Percentiles rank a stretch among this genome's conserved stretches.
phyloP scores from a whole-genome alignment of 345 rosid genomes.

The Cardiospermum halicacabum region DNA sequence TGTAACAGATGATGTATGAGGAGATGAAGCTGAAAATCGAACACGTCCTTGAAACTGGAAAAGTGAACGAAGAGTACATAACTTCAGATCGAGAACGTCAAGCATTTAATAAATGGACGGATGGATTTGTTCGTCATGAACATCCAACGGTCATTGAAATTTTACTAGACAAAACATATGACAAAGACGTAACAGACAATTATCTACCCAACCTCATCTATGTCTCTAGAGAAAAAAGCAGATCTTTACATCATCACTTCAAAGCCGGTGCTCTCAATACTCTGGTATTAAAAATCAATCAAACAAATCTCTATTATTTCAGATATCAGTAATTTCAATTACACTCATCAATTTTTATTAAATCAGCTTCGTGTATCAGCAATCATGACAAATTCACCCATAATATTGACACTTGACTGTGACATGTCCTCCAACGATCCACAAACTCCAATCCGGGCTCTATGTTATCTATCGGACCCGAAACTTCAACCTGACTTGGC shows the following conservation, averaged over 20 bases:
- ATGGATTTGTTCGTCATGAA: slow-evolving; percentile 34
- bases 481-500: slow-evolving; percentile 19
- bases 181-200: slow-evolving; percentile 31
- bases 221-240: slow-evolving; percentile 59
- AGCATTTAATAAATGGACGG: slow-evolving; percentile 40
- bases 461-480: slow-evolving; percentile 58
- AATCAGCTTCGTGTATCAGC: slow-evolving; percentile 71
- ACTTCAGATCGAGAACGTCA: slow-evolving; percentile 15
- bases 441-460: slow-evolving; percentile 31
- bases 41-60: slow-evolving; percentile 38
- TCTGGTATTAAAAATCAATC: no score
- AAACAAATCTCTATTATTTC: no score
- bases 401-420: slow-evolving; percentile 69
- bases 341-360: background rate
- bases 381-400: slow-evolving; percentile 57
- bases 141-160: slow-evolving; percentile 26
- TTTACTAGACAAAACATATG: slow-evolving; percentile 35
- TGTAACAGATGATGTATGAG: slow-evolving; percentile 48
- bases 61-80: slow-evolving; percentile 27
- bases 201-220: slow-evolving; percentile 61
- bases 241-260: slow-evolving; percentile 46
- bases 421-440: slow-evolving; percentile 84
- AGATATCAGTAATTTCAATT: no score
- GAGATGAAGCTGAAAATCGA: slow-evolving; percentile 52
- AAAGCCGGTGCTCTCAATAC: slow-evolving; percentile 88